Evolutionary conservation across 164 flowering plant species (phyloP), one percentile per base, ranked within the genome.

Genomic region (Amborella trichopoda): DNA sequence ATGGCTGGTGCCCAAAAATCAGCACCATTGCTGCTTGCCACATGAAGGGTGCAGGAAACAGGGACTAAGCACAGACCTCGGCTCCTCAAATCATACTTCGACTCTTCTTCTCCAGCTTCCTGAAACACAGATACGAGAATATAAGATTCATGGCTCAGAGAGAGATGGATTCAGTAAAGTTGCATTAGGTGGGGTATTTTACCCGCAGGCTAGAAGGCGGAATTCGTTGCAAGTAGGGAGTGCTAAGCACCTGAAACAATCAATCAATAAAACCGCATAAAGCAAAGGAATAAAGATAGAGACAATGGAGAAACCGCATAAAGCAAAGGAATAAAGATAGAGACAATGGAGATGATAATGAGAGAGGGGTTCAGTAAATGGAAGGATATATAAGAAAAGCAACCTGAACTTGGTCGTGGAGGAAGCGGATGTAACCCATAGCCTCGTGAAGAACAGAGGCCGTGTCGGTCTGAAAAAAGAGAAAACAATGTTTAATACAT

Each of bases 401-500:
- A 46, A 75, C 80, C 61, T 80, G 81, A 52, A 89, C 87, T 56
- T 89, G 95, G 26, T 85, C 93, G 5, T 89, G 97, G 44, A 89
- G 70, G 52, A 89, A 89, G 46, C 65, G 80, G 71, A 84, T 89
- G 27, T 89, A 84, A 11, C 93, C 89, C 74, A 69, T 78, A 19
- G 95, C 93, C 63, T 89, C 97, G 32, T 83, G 94, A 46, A 89
- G 80, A 45, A 89, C 97, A 1, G 93, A 82, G 13, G 97, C 93
- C 2, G 97, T 82, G 61, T 89, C 97, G 1, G 93, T 80, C 97
- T 89, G 87, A 59, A 61, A 18, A 34, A 48, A 52, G 43, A 49
- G 55, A 49, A 62, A 46, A 48, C 51, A 61, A 60, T 19, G 4
- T 32, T 41, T 26, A 16, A 16, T 14, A 3, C 9, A 0, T 17